Conservation (phyloP, 306 rosid species). For the Lupinus albus region DNA sequence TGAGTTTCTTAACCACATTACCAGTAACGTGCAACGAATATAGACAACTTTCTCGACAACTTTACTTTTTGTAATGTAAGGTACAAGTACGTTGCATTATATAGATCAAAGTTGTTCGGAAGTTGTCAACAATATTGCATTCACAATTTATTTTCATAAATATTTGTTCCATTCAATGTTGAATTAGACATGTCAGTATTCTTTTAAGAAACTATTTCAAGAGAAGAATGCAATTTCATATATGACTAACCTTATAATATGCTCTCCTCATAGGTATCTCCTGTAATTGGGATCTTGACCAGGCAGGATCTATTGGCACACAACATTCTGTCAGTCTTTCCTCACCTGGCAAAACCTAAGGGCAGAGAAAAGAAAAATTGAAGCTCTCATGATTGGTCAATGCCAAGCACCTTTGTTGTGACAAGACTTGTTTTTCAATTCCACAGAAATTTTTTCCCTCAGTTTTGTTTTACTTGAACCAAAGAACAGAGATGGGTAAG, state of each 20-base stretch:
- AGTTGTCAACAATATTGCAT: no score
- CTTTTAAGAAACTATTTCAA: neutral
- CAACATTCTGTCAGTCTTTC: conserved; percentile 72
- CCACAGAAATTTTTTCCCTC: conserved; percentile 13
- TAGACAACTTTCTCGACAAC: no score
- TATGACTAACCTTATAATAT: conserved; percentile 43
- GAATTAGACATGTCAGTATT: no score
- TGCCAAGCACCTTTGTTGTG: conserved; percentile 39
- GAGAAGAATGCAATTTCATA: neutral
- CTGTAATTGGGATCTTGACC: conserved; percentile 73
- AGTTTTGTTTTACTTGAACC: conserved; percentile 44
- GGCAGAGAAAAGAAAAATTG: conserved; percentile 52
- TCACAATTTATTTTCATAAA: neutral
- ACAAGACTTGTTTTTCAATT: conserved; percentile 29
- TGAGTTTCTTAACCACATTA: conserved; percentile 46
- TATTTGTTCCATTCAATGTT: conserved; percentile 10
- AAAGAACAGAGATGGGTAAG: conserved; percentile 40
- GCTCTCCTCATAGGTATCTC: conserved; percentile 56
- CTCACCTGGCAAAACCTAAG: conserved; percentile 59
- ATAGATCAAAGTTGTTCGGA: no score
- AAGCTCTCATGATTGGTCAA: conserved; percentile 35
- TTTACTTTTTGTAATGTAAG: no score
- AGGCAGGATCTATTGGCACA: conserved; percentile 73
- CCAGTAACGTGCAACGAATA: neutral
- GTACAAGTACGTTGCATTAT: no score